phyloP scores from a whole-genome alignment of 306 rosid species.

The Coriaria nepalensis region DNA sequence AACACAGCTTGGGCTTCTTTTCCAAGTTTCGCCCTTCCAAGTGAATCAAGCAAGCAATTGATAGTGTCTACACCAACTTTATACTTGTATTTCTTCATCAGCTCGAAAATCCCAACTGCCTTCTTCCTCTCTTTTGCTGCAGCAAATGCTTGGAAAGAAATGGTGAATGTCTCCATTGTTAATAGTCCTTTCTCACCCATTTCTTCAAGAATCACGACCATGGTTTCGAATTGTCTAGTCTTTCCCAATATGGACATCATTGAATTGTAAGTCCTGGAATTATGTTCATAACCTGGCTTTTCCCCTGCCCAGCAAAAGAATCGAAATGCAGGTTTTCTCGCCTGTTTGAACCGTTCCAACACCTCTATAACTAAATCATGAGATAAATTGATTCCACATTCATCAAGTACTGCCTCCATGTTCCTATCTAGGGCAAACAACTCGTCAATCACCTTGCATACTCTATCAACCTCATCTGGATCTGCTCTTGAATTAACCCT shows the following conservation, averaged over 20 bases:
- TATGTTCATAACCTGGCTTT: slow-evolving; percentile 50
- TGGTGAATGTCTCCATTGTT: slow-evolving; percentile 66
- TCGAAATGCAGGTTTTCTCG: slow-evolving; percentile 79
- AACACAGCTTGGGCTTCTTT: slow-evolving; percentile 71
- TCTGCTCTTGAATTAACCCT: slow-evolving; percentile 28
- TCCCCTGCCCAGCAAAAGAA: slow-evolving; percentile 83
- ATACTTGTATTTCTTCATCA: slow-evolving; percentile 66
- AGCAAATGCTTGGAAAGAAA: slow-evolving; percentile 64
- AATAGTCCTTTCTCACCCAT: slow-evolving; percentile 64
- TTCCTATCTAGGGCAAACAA: slow-evolving; percentile 84
- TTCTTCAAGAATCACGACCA: slow-evolving; percentile 79
- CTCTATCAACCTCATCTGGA: slow-evolving; percentile 44
- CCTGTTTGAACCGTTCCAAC: slow-evolving; percentile 61
- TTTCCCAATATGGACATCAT: slow-evolving; percentile 71
- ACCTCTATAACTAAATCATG: slow-evolving; percentile 71
- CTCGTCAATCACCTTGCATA: slow-evolving; percentile 80
- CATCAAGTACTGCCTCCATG: slow-evolving; percentile 89
- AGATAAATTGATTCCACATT: slow-evolving; percentile 41
- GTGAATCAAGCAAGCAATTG: slow-evolving; percentile 72
- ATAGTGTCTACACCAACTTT: slow-evolving; percentile 47
- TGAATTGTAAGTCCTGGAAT: slow-evolving; percentile 47
- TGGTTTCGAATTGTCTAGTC: slow-evolving; percentile 85
- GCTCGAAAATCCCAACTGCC: slow-evolving; percentile 67
- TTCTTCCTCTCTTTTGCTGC: slow-evolving; percentile 82
- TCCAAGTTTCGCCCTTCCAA: slow-evolving; percentile 61